phyloP scores from a whole-genome alignment of 2,329 filamentous ascomycete species.

The Phaeosphaeria sp. region DNA sequence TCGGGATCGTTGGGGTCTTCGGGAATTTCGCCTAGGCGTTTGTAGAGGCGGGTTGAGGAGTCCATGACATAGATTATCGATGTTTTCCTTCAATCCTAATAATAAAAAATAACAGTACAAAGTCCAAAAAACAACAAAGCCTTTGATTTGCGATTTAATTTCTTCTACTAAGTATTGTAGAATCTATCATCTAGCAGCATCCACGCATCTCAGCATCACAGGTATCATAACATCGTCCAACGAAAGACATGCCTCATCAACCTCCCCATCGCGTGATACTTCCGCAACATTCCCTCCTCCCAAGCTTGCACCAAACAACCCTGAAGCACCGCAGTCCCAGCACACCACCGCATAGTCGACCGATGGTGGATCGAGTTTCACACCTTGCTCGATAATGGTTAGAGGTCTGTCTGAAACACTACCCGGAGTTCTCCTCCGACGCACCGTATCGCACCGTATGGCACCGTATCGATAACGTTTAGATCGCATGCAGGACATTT shows the following conservation, averaged over 20 bases:
- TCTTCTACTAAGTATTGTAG: too few relatives aligned
- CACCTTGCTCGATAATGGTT: neutral
- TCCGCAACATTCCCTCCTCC: neutral
- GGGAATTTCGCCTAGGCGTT: slow-evolving; percentile 41
- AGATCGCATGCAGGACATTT: neutral
- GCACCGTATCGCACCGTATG: too few relatives aligned
- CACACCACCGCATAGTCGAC: slow-evolving; percentile 7
- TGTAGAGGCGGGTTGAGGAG: slow-evolving; percentile 39
- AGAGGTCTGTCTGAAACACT: slow-evolving; percentile 1
- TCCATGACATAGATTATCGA: slow-evolving; percentile 28
- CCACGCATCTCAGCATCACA: too few relatives aligned
- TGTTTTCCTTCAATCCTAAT: neutral
- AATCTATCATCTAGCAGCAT: too few relatives aligned
- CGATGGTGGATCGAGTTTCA: slow-evolving; percentile 41
- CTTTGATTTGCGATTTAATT: too few relatives aligned
- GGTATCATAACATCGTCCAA: too few relatives aligned
- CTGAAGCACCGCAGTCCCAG: slow-evolving; percentile 18
- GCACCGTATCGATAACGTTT: too few relatives aligned
- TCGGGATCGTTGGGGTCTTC: slow-evolving; percentile 39
- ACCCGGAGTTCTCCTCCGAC: too few relatives aligned
- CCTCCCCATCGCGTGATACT: slow-evolving; percentile 18
- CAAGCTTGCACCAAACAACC: slow-evolving; percentile 14
- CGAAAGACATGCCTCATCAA: neutral
- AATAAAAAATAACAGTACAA: too few relatives aligned
- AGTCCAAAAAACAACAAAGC: neutral